These are phyloP conservation scores for Trametes sanguinea DNA, from an alignment of 768 basidiomycete genomes.

Conservation along the genomic window DNA sequence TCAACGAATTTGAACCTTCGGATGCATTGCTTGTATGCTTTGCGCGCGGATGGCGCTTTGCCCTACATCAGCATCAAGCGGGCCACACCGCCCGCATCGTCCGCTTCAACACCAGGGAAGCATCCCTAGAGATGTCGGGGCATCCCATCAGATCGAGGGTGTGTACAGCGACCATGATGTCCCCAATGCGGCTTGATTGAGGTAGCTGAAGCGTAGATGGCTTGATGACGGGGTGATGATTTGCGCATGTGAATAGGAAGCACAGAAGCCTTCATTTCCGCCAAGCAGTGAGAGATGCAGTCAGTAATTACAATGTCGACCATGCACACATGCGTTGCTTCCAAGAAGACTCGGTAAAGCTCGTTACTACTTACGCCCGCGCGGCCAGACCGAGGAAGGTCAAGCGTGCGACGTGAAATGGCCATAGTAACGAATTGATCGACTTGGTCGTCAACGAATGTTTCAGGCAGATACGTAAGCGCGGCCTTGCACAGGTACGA, in stretches of 20 bases:
- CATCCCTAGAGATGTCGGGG: not conserved
- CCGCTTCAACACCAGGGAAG: not conserved
- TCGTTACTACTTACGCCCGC: not conserved
- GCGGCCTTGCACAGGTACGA: conserved; percentile 14
- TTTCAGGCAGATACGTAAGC: conserved; percentile 21
- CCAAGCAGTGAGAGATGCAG: not conserved
- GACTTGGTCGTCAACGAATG: conserved; percentile 5
- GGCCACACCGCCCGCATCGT: conserved; percentile 3
- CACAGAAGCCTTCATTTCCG: not conserved
- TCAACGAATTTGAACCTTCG: no score
- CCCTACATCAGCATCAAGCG: not conserved
- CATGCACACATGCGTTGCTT: not conserved
- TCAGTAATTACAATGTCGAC: not conserved
- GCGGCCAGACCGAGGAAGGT: no score
- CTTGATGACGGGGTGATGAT: not conserved
- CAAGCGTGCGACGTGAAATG: not conserved
- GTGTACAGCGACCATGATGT: conserved; percentile 1
- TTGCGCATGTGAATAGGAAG: not conserved
- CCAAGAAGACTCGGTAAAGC: not conserved
- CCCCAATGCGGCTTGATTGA: conserved; percentile 10
- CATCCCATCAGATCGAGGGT: conserved; percentile 3
- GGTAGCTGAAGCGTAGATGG: not conserved
- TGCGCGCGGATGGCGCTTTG: no score
- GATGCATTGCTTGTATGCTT: no score
- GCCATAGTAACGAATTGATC: conserved; percentile 19